Conservation (phyloP, 345 rosid species). For the Populus simonii region DNA sequence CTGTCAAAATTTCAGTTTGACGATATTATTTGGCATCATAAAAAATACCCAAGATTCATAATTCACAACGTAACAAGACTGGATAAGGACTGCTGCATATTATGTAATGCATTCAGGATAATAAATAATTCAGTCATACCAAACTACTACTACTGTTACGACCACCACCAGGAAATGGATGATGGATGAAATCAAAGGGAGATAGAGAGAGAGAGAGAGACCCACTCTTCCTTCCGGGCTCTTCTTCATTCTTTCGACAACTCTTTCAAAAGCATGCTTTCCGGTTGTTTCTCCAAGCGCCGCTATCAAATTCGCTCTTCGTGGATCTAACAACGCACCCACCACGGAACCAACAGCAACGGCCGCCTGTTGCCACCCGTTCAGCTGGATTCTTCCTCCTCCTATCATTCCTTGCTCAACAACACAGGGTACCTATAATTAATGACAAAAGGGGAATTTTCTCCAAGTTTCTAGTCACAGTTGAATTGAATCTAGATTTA, state of each 20-base stretch:
- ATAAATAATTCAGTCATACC: too few species aligned
- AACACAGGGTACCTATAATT: too few species aligned
- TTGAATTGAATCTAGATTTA: too few species aligned
- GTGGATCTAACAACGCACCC: slow-evolving; percentile 67
- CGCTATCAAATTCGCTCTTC: slow-evolving; percentile 71
- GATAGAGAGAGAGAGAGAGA: slow-evolving; percentile 1
- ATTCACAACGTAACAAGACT: background rate
- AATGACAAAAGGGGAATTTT: too few species aligned
- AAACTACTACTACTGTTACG: background rate
- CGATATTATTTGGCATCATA: background rate
- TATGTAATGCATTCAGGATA: background rate
- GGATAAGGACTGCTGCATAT: too few species aligned
- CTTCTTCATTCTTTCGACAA: slow-evolving; percentile 61
- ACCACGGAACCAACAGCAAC: slow-evolving; percentile 67
- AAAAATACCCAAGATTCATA: background rate
- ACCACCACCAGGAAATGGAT: too few species aligned
- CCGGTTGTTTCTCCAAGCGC: slow-evolving; percentile 78
- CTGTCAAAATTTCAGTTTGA: background rate
- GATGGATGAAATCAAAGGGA: too few species aligned
- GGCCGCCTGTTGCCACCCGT: slow-evolving; percentile 67
- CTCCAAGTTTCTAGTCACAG: too few species aligned
- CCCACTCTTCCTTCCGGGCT: slow-evolving; percentile 64
- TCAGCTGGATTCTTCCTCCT: slow-evolving; percentile 45
- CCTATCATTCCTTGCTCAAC: slow-evolving; percentile 22
- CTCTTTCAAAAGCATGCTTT: slow-evolving; percentile 64